A percentile compares a stretch with the other conserved stretches of the same genome.
Conservation (phyloP, 345 rosid genomes). For the Barbarea vulgaris region DNA sequence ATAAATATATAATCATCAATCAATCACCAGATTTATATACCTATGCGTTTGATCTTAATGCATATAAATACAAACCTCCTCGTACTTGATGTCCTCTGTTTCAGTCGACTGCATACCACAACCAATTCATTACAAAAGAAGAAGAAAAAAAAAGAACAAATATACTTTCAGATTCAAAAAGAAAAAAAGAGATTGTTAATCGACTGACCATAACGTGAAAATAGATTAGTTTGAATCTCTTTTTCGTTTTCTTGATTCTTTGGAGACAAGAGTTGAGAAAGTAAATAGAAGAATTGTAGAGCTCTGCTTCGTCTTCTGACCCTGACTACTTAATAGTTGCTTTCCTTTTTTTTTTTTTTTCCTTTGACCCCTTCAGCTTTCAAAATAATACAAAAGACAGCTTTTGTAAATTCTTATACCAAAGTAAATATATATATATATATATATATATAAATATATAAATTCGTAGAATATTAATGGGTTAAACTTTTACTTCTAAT, state of each 20-base stretch:
- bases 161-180: background rate
- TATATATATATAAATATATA: no score
- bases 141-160: background rate
- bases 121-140: background rate
- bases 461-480: background rate
- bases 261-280: slow-evolving; percentile 20
- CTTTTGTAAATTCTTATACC: background rate
- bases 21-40: background rate
- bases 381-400: background rate
- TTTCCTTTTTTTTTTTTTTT: background rate
- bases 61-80: slow-evolving; percentile 22
- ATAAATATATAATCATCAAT: background rate
- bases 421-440: no score
- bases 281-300: slow-evolving; percentile 16
- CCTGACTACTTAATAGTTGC: background rate
- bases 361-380: background rate
- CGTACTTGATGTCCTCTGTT: slow-evolving; percentile 29
- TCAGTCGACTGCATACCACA: slow-evolving; percentile 27
- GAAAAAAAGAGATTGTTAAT: slow-evolving; percentile 14
- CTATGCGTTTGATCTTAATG: background rate
- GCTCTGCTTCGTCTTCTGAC: slow-evolving; percentile 24
- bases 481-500: background rate
- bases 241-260: background rate
- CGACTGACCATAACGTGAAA: slow-evolving; percentile 20
- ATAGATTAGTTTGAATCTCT: background rate